Base-by-base conservation (phyloP, 371 early-diverging fungal genomes). In the Mortierella sp. region DNA sequence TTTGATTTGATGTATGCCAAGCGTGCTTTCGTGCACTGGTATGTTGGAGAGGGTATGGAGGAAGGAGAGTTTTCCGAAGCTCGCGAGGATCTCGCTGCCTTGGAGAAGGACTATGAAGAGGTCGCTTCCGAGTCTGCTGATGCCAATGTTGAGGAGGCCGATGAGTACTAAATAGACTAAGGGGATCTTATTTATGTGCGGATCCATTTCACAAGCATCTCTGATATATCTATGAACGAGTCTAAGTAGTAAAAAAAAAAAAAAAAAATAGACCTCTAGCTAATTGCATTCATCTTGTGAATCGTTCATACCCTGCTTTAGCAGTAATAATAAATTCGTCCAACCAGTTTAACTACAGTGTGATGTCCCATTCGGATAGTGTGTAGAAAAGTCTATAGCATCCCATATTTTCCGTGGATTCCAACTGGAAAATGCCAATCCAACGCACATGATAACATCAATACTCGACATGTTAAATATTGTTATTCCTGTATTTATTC, bases 41-140 rank as follows among this genome's bases (percentile, higher is more conserved):
- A 97, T 88, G 98, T 97, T 69, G 97, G 98, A 84, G 99, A 98
- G 88, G 99, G 99, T 90, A 95, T 95, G 95, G 95, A 96, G 78
- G 96, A 96, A 88, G 99, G 99, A 84, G 99, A 99, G 90, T 99
- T 99, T 94, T 96, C 96, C 70, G 99, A 99, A 91, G 99, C 99
- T 70, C 96, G 99, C 87, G 99, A 99, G 88, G 97, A 99, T 87
- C 92, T 99, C 87, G 99, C 98, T 78, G 97, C 97, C 59, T 94
- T 99, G 68, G 99, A 99, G 90, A 96, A 97, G 92, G 99, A 99
- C 86, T 99, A 99, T 89, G 97, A 98, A 85, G 97, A 97, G 88
- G 97, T 98, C 68, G 97, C 95, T 5, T 60, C 93, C 75, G 97
- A 97, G 88, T 94, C 96, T 40, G 84, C 90, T 40, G 94, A 89